These are phyloP conservation scores for Penicillium aurantiogriseum DNA, from an alignment of 2,329 filamentous ascomycete species.

Conservation along the genomic window DNA sequence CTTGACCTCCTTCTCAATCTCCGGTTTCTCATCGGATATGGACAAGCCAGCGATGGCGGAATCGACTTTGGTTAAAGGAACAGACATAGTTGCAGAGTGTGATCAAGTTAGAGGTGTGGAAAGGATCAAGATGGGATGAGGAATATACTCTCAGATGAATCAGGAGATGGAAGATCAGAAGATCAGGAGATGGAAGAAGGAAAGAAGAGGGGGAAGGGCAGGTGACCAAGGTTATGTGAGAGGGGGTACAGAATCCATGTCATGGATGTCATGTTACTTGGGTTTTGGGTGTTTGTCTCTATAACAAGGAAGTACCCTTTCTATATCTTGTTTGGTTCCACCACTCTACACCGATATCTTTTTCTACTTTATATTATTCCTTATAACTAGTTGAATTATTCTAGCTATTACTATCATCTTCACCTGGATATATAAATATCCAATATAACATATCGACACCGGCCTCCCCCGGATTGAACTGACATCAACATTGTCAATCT, in stretches of 20 bases:
- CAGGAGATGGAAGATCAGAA: conserved; percentile 9
- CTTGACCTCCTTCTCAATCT: conserved; percentile 43
- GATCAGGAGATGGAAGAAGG: conserved; percentile 2
- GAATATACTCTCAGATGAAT: conserved; percentile 2
- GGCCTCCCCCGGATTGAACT: conserved; percentile 28
- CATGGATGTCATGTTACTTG: conserved; percentile 26
- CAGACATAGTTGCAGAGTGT: conserved; percentile 50
- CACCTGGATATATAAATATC: background rate
- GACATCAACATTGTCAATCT: conserved; percentile 28
- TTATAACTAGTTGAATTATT: no score
- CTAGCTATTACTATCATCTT: background rate
- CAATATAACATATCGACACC: background rate
- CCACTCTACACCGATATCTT: no score
- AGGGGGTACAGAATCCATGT: background rate
- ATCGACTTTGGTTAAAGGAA: conserved; percentile 80
- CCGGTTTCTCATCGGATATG: conserved; percentile 60
- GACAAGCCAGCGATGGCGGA: conserved; percentile 81
- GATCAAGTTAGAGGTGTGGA: conserved; percentile 7
- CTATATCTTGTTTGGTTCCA: background rate
- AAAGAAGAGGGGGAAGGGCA: conserved; percentile 21
- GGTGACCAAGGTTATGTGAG: conserved; percentile 29
- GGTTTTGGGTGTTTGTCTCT: background rate
- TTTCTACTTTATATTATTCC: no score
- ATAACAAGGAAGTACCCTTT: no score
- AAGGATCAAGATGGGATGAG: conserved; percentile 2